Percentiles rank a stretch among this genome's conserved stretches.
Conservation (phyloP, 768 basidiomycete genomes). For the Lanmaoa rubissima region DNA sequence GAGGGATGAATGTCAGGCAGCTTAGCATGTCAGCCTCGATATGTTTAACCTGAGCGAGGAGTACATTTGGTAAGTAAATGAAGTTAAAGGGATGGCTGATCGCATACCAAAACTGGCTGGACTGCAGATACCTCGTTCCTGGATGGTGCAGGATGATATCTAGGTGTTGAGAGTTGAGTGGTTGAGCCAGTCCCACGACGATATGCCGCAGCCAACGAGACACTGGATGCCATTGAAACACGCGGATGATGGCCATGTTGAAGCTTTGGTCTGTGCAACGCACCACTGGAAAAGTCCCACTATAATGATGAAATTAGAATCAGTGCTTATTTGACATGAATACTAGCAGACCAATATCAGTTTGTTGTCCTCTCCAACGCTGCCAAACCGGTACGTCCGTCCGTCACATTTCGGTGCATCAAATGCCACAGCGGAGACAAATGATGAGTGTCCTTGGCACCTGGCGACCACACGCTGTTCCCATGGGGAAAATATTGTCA, state of each 20-base stretch:
- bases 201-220: slow-evolving; percentile 68
- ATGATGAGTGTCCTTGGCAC: slow-evolving; percentile 96
- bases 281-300: slow-evolving; percentile 96
- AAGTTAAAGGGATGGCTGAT: slow-evolving; percentile 21
- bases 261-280: slow-evolving; percentile 83
- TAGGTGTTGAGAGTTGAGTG: slow-evolving; percentile 50
- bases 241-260: slow-evolving; percentile 71
- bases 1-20: slow-evolving; percentile 72
- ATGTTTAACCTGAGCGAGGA: slow-evolving; percentile 60
- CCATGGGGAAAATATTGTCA: slow-evolving; percentile 93
- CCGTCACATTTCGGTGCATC: slow-evolving; percentile 88
- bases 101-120: slow-evolving; percentile 78
- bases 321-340: not conserved
- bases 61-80: not conserved
- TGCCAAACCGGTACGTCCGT: slow-evolving; percentile 90
- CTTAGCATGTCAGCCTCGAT: slow-evolving; percentile 80
- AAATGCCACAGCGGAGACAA: slow-evolving; percentile 86
- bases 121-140: slow-evolving; percentile 87
- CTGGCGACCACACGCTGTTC: slow-evolving; percentile 93
- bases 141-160: slow-evolving; percentile 87
- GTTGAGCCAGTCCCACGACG: slow-evolving; percentile 58
- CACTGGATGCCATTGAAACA: slow-evolving; percentile 72
- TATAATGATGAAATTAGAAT: slow-evolving; percentile 29
- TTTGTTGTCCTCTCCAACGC: slow-evolving; percentile 96
- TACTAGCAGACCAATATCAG: slow-evolving; percentile 67